Conservation (phyloP, 2,329 filamentous ascomycete genomes). For the Clathrospora elynae region DNA sequence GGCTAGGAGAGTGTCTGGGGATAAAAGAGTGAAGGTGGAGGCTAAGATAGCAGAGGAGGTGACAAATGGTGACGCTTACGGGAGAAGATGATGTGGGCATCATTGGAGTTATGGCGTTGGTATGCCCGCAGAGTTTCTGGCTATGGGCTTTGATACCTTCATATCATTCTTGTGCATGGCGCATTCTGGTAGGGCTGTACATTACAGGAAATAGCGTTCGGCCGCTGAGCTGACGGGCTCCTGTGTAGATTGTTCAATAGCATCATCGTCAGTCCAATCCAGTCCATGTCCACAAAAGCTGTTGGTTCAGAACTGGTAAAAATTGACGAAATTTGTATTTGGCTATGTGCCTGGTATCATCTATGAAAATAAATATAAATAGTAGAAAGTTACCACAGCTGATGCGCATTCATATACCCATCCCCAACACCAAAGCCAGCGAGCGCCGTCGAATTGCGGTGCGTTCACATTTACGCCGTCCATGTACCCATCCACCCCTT, state of each 20-base stretch:
- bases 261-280: neutral
- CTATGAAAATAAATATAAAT: constrained; percentile 1
- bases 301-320: too few relatives aligned
- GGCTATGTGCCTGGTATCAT: constrained; percentile 6
- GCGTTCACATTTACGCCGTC: neutral
- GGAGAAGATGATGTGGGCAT: too few relatives aligned
- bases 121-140: too few relatives aligned
- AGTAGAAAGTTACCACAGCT: neutral
- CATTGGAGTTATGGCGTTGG: too few relatives aligned
- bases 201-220: neutral
- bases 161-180: too few relatives aligned
- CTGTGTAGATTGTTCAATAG: neutral
- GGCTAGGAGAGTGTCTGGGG: too few relatives aligned
- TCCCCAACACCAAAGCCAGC: neutral
- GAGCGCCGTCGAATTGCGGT: too few relatives aligned
- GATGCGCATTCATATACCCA: neutral
- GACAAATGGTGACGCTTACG: too few relatives aligned
- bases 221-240: neutral
- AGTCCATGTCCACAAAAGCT: neutral
- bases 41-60: too few relatives aligned
- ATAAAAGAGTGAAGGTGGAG: too few relatives aligned
- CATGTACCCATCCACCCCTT: neutral
- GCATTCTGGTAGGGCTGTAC: too few relatives aligned
- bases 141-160: too few relatives aligned
- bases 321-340: constrained; percentile 3